Evolutionary conservation across 768 basidiomycete species (phyloP), one percentile per base, ranked within the genome.

Genomic region (Lactifluus volemus): DNA sequence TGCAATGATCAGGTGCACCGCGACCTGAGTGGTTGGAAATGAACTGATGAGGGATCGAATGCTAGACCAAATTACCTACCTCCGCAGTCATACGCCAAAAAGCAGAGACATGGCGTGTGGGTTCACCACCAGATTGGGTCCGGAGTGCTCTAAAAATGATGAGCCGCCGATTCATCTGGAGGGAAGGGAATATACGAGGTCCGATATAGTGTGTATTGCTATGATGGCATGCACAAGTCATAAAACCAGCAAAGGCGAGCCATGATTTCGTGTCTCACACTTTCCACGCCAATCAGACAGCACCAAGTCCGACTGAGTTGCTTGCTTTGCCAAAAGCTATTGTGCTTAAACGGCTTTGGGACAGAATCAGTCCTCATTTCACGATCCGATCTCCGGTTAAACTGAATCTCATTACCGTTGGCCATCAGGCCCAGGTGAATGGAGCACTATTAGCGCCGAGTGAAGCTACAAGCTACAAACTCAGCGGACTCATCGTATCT

Each of bases 401-500:
- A 32, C 32, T 30, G 19, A 11, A 34, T 49, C 21, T 21, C 5
- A 25, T 47, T 25, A 6, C 45, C 21, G 21, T 21, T 47, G 21
- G 45, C 45, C 45, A 25, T 38, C 38, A n/a, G n/a, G 25, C 38
- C 32, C 14, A n/a, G 15, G 29, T 4, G 29, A 38, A 11, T n/a
- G 44, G 49, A 19, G 42, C 50, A 17, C 2, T 21, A 6, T 48
- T 29, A 58, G 61, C 61, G 61, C 61, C 61, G 45, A 58, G 32
- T 53, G 39, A 44, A 44, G 52, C 41, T 49, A 53, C 57, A 58
- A 63, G 41, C 56, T 63, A 58, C 61, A 63, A 63, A 45, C 56
- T 57, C 29, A 25, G 44, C 45, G 36, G 45, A 36, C 7, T 32
- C 32, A 25, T 15, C 11, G 34, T 48, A 47, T 39, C 49, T 39